A percentile compares a stretch with the other conserved stretches of the same genome.
phyloP scores from a whole-genome alignment of 1,139 yeast genomes.

The Spencermartinsiella ligniputridi region DNA sequence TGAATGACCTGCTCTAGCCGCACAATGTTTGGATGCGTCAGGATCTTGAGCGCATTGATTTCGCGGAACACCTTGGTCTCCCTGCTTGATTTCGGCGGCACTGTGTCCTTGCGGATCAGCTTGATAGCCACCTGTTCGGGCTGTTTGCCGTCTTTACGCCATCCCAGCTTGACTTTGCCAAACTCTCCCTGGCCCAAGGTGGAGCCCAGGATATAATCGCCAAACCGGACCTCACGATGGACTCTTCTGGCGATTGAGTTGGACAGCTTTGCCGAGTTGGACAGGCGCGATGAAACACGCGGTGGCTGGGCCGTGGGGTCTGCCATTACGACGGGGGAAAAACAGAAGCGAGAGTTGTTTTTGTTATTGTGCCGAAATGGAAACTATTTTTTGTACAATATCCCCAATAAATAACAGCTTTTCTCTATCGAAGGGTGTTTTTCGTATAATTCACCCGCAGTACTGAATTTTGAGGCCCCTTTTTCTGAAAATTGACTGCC shows the following conservation, averaged over 20 bases:
- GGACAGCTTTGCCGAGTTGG: slow-evolving; percentile 25
- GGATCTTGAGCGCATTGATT: slow-evolving; percentile 78
- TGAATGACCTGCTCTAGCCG: slow-evolving; percentile 88
- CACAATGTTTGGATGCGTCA: slow-evolving; percentile 92
- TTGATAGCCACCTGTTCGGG: slow-evolving; percentile 86
- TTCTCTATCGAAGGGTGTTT: too few species aligned
- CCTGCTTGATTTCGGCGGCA: slow-evolving; percentile 76
- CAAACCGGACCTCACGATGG: slow-evolving; percentile 52
- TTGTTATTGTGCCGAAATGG: too few species aligned
- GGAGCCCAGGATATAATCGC: slow-evolving; percentile 83
- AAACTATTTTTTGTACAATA: too few species aligned
- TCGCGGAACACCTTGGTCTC: slow-evolving; percentile 90
- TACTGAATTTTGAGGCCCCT: too few species aligned
- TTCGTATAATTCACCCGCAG: too few species aligned
- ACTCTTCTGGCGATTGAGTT: slow-evolving; percentile 26
- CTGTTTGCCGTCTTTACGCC: slow-evolving; percentile 74
- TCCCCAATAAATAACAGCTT: too few species aligned
- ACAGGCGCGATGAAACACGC: slow-evolving; percentile 28
- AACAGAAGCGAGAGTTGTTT: too few species aligned
- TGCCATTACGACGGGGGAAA: too few species aligned
- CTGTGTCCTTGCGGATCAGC: slow-evolving; percentile 78
- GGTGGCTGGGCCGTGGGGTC: slow-evolving; percentile 17
- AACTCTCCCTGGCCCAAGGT: slow-evolving; percentile 98
- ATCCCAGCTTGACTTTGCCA: slow-evolving; percentile 95
- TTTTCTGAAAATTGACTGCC: too few species aligned